Percentiles rank a stretch among this genome's conserved stretches.
These are phyloP conservation scores for Fulvia fulva DNA, from an alignment of 2,329 filamentous ascomycete species.

Conservation along the genomic window DNA sequence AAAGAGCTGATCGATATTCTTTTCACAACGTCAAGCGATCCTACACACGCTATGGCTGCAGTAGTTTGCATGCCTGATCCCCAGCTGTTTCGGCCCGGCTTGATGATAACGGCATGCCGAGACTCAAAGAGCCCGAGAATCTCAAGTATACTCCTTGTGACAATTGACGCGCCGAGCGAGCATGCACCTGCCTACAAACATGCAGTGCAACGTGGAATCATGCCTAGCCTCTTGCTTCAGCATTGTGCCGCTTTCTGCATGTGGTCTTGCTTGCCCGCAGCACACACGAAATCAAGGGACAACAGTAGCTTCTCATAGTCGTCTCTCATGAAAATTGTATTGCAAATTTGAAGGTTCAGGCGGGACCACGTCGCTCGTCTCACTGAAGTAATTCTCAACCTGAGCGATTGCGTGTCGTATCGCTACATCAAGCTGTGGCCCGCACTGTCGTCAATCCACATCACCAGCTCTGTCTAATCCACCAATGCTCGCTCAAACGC, in stretches of 20 bases:
- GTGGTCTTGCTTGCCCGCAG: background rate
- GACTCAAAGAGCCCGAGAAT: background rate
- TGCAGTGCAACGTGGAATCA: background rate
- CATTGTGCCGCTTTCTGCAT: background rate
- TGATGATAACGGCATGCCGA: background rate
- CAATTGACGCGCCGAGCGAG: background rate
- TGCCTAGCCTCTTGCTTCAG: background rate
- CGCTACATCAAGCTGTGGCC: background rate
- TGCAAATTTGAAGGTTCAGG: no score
- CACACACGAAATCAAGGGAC: no score
- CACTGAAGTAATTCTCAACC: background rate
- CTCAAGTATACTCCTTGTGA: background rate
- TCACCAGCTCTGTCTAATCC: background rate
- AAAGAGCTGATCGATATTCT: background rate
- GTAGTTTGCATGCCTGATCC: background rate
- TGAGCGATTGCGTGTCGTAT: background rate
- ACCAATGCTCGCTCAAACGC: background rate
- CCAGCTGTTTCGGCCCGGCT: background rate
- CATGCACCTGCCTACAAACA: background rate
- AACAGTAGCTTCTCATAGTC: no score
- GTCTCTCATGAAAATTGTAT: no score
- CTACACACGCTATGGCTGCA: background rate
- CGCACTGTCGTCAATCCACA: background rate
- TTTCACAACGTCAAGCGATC: background rate
- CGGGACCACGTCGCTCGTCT: no score